phyloP scores from a whole-genome alignment of 73 alveolate genomes.

The Breviolum minutum region DNA sequence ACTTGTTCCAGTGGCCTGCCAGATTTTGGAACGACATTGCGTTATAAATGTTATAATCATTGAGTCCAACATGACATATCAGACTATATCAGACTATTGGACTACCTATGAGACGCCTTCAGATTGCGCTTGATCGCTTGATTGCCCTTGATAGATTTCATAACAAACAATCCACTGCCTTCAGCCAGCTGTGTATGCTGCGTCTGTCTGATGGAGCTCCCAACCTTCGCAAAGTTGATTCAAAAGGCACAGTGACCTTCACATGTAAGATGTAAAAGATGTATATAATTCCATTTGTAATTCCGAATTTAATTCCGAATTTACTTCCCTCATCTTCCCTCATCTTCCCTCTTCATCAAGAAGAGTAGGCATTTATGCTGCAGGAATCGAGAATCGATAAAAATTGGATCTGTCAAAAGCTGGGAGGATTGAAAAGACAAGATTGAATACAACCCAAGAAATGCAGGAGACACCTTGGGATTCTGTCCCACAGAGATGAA shows the following conservation, averaged over 20 bases:
- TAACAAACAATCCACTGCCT: neutral
- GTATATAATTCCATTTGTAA: too few relatives aligned
- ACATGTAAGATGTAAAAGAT: too few relatives aligned
- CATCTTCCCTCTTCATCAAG: too few relatives aligned
- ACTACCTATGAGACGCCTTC: neutral
- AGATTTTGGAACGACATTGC: neutral
- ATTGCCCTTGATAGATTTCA: too few relatives aligned
- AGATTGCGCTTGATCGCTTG: too few relatives aligned
- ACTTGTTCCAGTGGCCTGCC: constrained; percentile 71
- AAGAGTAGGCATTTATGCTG: too few relatives aligned
- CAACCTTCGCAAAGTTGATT: constrained; percentile 14
- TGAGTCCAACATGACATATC: neutral
- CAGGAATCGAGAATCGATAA: too few relatives aligned
- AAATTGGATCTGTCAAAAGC: neutral
- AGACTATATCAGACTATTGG: neutral
- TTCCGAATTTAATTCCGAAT: too few relatives aligned
- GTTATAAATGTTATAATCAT: neutral
- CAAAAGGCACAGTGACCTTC: neutral
- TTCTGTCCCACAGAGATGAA: constrained; percentile 74
- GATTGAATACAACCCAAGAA: neutral
- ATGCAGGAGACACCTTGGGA: constrained; percentile 34
- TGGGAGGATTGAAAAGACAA: neutral
- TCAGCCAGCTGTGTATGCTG: constrained; percentile 90
- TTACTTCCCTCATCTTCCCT: too few relatives aligned
- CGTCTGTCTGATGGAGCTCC: constrained; percentile 85